A percentile compares a stretch with the other conserved stretches of the same genome.
Evolutionary conservation across 192 early-diverging fungal species (phyloP).

Genomic region (Chytriomyces sp.): DNA sequence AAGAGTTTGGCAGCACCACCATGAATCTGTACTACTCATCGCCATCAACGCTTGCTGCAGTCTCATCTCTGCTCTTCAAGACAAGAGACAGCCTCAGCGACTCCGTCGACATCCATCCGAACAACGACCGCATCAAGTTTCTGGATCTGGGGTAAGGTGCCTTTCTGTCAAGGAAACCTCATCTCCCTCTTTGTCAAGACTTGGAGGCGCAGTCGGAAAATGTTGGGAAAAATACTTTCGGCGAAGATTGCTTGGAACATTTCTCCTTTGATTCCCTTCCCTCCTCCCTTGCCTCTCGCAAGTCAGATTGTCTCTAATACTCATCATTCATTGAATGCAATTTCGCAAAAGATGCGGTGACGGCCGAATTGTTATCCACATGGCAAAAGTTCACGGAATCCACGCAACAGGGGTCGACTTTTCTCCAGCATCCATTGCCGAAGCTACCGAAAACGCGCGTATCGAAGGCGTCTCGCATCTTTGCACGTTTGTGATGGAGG

Average conservation of each 20-base stretch:
- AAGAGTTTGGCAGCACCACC: constrained; percentile 14
- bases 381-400: constrained; percentile 10
- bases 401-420: constrained; percentile 13
- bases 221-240: too few relatives aligned
- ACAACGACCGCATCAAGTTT: background rate
- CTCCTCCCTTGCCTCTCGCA: background rate
- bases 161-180: too few relatives aligned
- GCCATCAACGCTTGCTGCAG: constrained; percentile 5
- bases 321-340: too few relatives aligned
- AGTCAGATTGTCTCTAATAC: too few relatives aligned
- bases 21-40: constrained; percentile 23
- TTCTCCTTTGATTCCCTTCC: background rate
- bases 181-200: too few relatives aligned
- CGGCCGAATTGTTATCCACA: constrained; percentile 7
- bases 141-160: constrained; percentile 20
- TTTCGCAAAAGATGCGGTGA: constrained; percentile 6
- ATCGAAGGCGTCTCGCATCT: constrained; percentile 12
- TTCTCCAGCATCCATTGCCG: constrained; percentile 7
- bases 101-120: too few relatives aligned
- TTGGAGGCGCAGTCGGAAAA: too few relatives aligned
- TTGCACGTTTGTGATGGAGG: background rate
- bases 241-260: too few relatives aligned
- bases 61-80: background rate
- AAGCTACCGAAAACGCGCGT: background rate
- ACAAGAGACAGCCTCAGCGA: background rate